Base-by-base conservation (phyloP, 2,329 filamentous ascomycete species). In the Colletotrichum horii region DNA sequence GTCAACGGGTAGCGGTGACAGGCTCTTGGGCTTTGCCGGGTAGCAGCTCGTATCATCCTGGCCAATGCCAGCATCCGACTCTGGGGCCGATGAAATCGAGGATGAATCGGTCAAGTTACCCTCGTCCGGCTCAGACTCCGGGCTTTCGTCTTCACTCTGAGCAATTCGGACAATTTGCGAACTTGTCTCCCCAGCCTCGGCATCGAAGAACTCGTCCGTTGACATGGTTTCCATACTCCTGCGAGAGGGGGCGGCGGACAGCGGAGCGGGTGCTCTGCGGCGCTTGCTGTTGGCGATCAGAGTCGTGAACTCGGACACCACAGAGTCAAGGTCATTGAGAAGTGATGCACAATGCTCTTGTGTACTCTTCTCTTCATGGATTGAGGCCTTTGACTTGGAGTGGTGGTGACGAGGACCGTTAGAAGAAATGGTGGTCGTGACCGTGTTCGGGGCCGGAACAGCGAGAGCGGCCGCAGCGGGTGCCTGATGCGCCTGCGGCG, bases 131-230 rank as follows among this genome's bases (percentile, higher is more conserved):
- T 92, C 92, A 22, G 89, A 91, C 8, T 84, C 86, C 8, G 87
- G 87, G 8, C 89, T 88, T 76, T 94, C 94, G 67, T 93, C 93
- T 66, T 94, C 94, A 80, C 92, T 95, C 61, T 91, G 92, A 75
- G 88, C 84, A 68, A 98, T 96, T 65, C 93, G 93, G 77, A 98
- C 88, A 11, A 98, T 88, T 70, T 94, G 93, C 9, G 93, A 92
- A 19, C 86, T 86, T 28, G 85, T 87, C 79, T 91, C 90, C 19
- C 91, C 93, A 67, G 92, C 93, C 80, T 94, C 93, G 2, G 97
- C 97, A 83, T 99, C 97, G 80, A 98, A 99, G 85, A 98, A 99
- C 82, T 98, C 96, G 72, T 98, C 95, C 3, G 94, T 94, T 26
- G 90, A 90, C 34, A 93, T 89, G 0, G 96, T 98, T 77, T 98